These are phyloP conservation scores for Coemansia furcata DNA, from an alignment of 192 early-diverging fungal species.

Conservation along the genomic window DNA sequence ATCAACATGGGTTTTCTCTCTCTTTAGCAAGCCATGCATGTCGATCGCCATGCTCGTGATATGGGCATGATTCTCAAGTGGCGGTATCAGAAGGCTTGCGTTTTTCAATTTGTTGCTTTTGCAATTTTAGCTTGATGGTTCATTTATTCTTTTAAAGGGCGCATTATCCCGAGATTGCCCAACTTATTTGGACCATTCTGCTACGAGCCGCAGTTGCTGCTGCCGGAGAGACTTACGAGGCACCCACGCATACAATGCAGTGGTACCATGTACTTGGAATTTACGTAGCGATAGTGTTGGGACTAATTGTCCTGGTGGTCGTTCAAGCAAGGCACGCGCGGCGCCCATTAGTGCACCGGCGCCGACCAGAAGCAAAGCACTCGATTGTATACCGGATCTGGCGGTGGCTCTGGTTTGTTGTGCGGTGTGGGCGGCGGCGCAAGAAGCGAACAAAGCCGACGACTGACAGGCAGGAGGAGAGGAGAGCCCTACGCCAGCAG, in stretches of 20 bases:
- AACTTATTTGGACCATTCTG: not conserved
- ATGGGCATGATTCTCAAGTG: not conserved
- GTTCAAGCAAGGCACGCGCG: slow-evolving; percentile 25
- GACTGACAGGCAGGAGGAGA: slow-evolving; percentile 41
- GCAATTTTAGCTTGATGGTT: not conserved
- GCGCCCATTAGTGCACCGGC: not conserved
- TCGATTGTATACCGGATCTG: slow-evolving; percentile 30
- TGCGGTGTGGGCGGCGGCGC: slow-evolving; percentile 44
- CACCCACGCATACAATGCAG: slow-evolving; percentile 9
- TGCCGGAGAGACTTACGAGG: slow-evolving; percentile 1
- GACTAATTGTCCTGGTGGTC: slow-evolving; percentile 30
- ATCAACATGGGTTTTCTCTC: not conserved
- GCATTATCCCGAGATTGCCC: not conserved
- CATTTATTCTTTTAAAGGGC: not conserved
- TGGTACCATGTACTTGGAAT: slow-evolving; percentile 50
- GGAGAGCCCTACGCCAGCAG: slow-evolving; percentile 43
- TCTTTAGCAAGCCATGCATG: not conserved
- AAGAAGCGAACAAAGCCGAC: slow-evolving; percentile 34
- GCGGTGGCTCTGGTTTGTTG: slow-evolving; percentile 47
- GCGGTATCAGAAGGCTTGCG: no score
- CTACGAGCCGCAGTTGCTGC: not conserved
- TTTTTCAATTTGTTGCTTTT: not conserved
- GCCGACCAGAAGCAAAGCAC: slow-evolving; percentile 15
- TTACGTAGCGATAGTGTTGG: slow-evolving; percentile 39
- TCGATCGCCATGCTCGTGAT: not conserved